Evolutionary conservation across 192 early-diverging fungal genomes (phyloP), one percentile per base, ranked within the genome.

Genomic region (Tieghemiomyces parasiticus): DNA sequence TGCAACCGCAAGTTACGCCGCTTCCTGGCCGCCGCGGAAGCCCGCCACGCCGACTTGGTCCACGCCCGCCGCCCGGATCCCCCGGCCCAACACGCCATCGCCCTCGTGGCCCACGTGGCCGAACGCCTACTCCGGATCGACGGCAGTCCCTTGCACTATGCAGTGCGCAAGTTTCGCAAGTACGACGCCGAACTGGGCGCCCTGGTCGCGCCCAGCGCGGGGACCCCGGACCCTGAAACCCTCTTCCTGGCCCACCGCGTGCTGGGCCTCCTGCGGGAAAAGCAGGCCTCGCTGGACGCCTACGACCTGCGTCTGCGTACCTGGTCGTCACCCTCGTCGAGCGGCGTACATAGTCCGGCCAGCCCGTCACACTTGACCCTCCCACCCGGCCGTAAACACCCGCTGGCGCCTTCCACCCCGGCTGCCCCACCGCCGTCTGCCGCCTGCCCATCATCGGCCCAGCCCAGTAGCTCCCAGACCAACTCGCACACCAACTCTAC

Each of bases 1-100:
- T 66, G 63, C 47, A 79, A 81, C 55, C 67, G 71, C 32, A 70
- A 68, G 45, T 68, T 89, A 32, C 78, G 73, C 62, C 73, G 77
- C 33, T 50, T 80, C 38, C 71, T 81, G 13, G 72, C 74, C 20
- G 77, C 80, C 22, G 65, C 75, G 29, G 63, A 63, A n/a, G 72
- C 69, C 62, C 71, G 74, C 30, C 61, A 75, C 47, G n/a, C 45
- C 0, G 78, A 80, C 32, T 55, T 78, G 22, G 61, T 61, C 31
- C 64, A 66, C 52, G 45, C 54, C n/a, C 69, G 70, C 19, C 63
- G 66, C 51, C 63, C 68, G 68, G 68, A 72, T 62, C 59, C 59
- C 54, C 58, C 33, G 1, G 61, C 67, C 44, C 58, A 65, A 12
- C 70, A 67, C 56, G 67, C 68, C 46, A 66, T 68, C 3, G 70